Evolutionary conservation across 2,329 filamentous ascomycete species (phyloP), one percentile per base, ranked within the genome.

Genomic region (Sporothrix dimorphospora): DNA sequence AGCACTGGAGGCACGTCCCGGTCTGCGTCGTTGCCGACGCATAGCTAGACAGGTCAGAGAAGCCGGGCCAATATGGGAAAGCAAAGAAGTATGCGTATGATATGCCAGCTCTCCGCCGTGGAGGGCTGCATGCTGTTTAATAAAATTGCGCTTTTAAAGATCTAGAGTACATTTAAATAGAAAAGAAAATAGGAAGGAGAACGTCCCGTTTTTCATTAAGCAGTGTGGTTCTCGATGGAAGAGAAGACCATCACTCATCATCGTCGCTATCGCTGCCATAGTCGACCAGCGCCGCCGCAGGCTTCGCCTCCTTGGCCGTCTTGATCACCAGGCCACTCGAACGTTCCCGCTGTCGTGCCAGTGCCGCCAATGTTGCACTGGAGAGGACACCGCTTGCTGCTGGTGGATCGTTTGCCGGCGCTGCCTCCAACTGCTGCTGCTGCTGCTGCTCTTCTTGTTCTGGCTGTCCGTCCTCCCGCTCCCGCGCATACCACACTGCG

Each of bases 401-500:
- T 89, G 42, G 49, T 12, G 59, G 59, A 38, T 55, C 65, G 47
- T 49, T 42, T 59, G 21, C n/a, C 0, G 70, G 61, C 24, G 47
- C 34, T 55, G 83, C 83, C 72, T 87, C 87, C 27, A 67, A 82
- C 79, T 89, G 53, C 12, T n/a, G 38, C 21, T 6, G 65, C 9
- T 45, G n/a, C 38, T 24, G 24, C 34, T 42, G 49, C 61, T 61
- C 21, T 9, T 21, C 12, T 24, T 87, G 73, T 89, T 83, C 82
- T 92, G 91, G 85, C 65, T 0, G 88, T 88, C 2, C 83, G 78
- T 0, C 88, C 87, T 76, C 90, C 90, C 40, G 90, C 42, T 70
- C 19, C 87, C 92, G 87, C 0, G 94, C 93, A 81, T 94, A 97
- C 88, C 97, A 97, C 34, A 99, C 90, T 74, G 96, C 92, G 79